Evolutionary conservation across 352 stramenopile genomes (phyloP), one percentile per base, ranked within the genome.

Genomic region (Pythium rhizo-oryzae): DNA sequence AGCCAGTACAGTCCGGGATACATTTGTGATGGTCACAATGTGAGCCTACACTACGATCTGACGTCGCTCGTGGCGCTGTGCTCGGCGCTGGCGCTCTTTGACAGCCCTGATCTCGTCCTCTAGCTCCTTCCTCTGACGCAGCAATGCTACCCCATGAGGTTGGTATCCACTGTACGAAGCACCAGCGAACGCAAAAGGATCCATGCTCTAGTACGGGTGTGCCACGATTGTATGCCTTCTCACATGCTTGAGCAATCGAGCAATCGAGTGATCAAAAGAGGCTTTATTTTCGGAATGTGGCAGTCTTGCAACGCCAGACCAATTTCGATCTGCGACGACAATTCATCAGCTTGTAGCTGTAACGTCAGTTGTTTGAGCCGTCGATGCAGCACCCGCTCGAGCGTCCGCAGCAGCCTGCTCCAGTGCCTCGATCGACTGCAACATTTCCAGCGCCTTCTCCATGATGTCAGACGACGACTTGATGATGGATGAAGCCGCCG

Each of bases 401-500:
- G 59, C 41, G 30, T 61, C 41, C 30, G 68, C 33, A 33, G 62
- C 50, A 24, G 65, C 33, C 9, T 73, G 52, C 54, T 75, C 61
- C 3, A 71, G 49, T 8, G 71, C 37, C 57, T 92, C 83, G 24
- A 91, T 74, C 1, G 80, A 71, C 19, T 78, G 63, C 15, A 93
- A 72, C 19, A 90, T 61, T 51, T 83, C 76, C 0, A 93, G 64
- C 11, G 83, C 82, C 49, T 79, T 82, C 50, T 90, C 76, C 37
- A 93, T 68, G 12, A 91, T 75, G n/a, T 72, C 66, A 18, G 75
- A 79, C 2, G 83, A 75, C 25, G 82, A 84, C 37, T 81, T 75
- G 28, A 92, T 72, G 25, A 84, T 89, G 49, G 69, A 78, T 57
- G 79, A 78, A 9, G 82, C 87, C 43, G 83, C 71, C 18, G 78